A percentile compares a stretch with the other conserved stretches of the same genome.
phyloP scores from a whole-genome alignment of 2,329 filamentous ascomycete genomes.

The Nigrospora osmanthi region DNA sequence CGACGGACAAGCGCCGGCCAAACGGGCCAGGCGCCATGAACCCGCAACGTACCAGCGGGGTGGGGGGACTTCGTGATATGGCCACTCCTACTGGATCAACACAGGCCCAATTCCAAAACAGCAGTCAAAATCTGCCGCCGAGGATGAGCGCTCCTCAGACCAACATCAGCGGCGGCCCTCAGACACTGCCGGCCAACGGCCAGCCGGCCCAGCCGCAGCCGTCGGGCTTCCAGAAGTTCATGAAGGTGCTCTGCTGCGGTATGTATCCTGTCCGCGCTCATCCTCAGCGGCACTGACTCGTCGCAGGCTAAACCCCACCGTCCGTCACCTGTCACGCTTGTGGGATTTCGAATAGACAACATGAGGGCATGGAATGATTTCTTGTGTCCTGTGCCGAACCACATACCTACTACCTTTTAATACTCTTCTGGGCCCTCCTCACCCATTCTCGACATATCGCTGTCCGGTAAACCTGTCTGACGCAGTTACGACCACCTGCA shows the following conservation, averaged over 20 bases:
- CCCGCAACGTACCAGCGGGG: conserved; percentile 70
- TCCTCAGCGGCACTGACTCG: too few species aligned
- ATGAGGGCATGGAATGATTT: conserved; percentile 16
- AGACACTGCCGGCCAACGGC: conserved; percentile 44
- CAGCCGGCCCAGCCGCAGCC: conserved; percentile 63
- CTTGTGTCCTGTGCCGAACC: too few species aligned
- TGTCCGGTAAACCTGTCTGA: conserved; percentile 2
- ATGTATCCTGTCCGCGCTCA: conserved; percentile 23
- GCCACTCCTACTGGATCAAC: conserved; percentile 84
- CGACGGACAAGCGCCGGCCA: conserved; percentile 74
- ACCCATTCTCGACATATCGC: conserved; percentile 5
- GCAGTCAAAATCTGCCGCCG: conserved; percentile 75
- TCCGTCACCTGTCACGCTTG: conserved; percentile 12
- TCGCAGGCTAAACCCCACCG: neutral
- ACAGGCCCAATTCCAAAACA: conserved; percentile 94
- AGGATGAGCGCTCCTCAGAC: conserved; percentile 49
- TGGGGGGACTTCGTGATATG: conserved; percentile 66
- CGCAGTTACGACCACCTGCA: conserved; percentile 3
- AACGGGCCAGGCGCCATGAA: conserved; percentile 67
- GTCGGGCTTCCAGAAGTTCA: conserved; percentile 82
- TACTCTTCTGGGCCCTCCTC: conserved; percentile 11
- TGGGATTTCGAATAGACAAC: conserved; percentile 21
- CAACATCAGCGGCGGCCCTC: conserved; percentile 41
- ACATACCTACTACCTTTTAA: conserved; percentile 12
- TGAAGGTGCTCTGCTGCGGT: conserved; percentile 90